A percentile compares a stretch with the other conserved stretches of the same genome.
phyloP scores from a whole-genome alignment of 2,329 filamentous ascomycete species.

The Biscogniauxia marginata region DNA sequence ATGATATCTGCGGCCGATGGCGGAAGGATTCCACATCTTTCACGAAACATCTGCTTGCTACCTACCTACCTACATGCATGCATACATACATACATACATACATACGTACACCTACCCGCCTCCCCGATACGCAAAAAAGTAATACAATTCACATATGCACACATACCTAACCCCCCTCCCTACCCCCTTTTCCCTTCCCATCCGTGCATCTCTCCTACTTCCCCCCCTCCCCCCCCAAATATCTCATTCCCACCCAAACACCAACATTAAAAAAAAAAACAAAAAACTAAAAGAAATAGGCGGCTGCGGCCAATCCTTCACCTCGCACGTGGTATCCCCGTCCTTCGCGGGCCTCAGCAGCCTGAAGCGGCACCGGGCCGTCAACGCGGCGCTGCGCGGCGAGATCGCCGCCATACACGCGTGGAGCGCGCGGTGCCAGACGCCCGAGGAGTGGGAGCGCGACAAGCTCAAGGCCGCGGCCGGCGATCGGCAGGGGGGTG shows the following conservation, averaged over 20 bases:
- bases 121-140: no score
- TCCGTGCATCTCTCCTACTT: constrained; percentile 16
- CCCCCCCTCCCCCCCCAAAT: constrained; percentile 1
- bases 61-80: no score
- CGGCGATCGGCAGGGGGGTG: constrained; percentile 4
- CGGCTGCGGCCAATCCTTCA: constrained; percentile 62
- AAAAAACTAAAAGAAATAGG: constrained; percentile 37
- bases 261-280: constrained; percentile 2
- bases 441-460: constrained; percentile 84
- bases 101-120: no score
- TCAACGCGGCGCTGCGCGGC: constrained; percentile 78
- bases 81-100: no score
- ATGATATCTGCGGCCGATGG: no score
- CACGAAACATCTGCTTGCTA: no score
- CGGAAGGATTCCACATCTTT: no score
- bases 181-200: constrained; percentile 7
- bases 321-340: constrained; percentile 60
- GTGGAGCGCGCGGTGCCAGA: constrained; percentile 93
- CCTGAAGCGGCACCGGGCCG: constrained; percentile 80
- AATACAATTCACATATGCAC: no score
- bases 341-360: constrained; percentile 70
- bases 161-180: no score
- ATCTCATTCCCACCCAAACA: constrained; percentile 1
- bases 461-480: no score
- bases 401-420: constrained; percentile 92